Conservation (phyloP, 257 asterid genomes). For the Jacaranda copaia region DNA sequence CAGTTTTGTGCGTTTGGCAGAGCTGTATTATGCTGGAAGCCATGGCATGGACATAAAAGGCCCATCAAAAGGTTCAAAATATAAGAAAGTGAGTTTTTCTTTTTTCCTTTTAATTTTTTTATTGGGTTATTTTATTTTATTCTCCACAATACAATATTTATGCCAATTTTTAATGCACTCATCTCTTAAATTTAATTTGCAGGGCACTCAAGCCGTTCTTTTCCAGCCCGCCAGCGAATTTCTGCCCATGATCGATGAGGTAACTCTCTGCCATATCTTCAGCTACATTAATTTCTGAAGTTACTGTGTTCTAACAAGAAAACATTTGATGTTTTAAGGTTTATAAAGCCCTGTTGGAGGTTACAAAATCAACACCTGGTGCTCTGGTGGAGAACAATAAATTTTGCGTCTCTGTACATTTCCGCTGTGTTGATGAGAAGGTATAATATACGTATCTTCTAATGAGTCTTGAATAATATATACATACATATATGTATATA, state of each 20-base stretch:
- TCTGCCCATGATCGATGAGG: constrained; percentile 93
- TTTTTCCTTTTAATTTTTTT: neutral
- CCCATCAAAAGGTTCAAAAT: constrained; percentile 82
- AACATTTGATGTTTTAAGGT: constrained; percentile 49
- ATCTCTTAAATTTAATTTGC: constrained; percentile 4
- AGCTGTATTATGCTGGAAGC: constrained; percentile 98
- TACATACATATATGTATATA: neutral
- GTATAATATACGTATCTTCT: constrained; percentile 39
- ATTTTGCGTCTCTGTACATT: constrained; percentile 89
- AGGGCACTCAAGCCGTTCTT: constrained; percentile 60
- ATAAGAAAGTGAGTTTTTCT: constrained; percentile 58
- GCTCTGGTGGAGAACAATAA: constrained; percentile 88
- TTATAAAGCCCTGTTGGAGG: constrained; percentile 63
- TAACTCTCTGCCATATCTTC: constrained; percentile 10
- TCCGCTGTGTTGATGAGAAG: constrained; percentile 95
- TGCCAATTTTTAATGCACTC: neutral
- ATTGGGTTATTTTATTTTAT: neutral
- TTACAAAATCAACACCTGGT: constrained; percentile 73
- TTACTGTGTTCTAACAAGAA: neutral
- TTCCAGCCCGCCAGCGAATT: constrained; percentile 93
- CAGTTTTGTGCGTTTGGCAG: constrained; percentile 83
- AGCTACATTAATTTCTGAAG: neutral
- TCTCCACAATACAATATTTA: constrained; percentile 26
- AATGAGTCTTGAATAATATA: too few relatives aligned
- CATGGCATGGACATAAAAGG: constrained; percentile 99